Conservation (phyloP, 495 filamentous ascomycete genomes). For the Chaetomium fimeti region DNA sequence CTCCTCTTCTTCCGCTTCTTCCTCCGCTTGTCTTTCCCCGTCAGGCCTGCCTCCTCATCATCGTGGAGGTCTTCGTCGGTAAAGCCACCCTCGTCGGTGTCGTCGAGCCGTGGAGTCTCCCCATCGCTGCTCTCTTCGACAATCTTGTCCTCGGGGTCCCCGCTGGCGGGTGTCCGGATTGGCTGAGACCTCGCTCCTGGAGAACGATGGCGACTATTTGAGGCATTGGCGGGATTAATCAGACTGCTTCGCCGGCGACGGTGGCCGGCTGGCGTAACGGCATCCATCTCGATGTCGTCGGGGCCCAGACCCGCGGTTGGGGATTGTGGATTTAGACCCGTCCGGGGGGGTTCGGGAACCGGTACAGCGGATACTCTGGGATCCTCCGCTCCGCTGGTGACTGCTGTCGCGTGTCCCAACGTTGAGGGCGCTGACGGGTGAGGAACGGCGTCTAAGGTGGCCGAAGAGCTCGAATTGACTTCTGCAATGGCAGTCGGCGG, state of each 20-base stretch:
- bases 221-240: slow-evolving; percentile 44
- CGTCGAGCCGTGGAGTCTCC: slow-evolving; percentile 29
- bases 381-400: slow-evolving; percentile 1
- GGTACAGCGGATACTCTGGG: slow-evolving; percentile 11
- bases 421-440: not conserved
- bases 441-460: slow-evolving; percentile 5
- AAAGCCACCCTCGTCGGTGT: slow-evolving; percentile 30
- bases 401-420: slow-evolving; percentile 21
- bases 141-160: slow-evolving; percentile 41
- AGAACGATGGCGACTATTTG: slow-evolving; percentile 44
- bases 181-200: slow-evolving; percentile 47
- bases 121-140: slow-evolving; percentile 40
- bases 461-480: not conserved
- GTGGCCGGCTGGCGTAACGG: slow-evolving; percentile 47
- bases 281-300: slow-evolving; percentile 51
- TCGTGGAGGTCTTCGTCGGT: slow-evolving; percentile 75
- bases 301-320: slow-evolving; percentile 16
- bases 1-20: slow-evolving; percentile 62
- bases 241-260: slow-evolving; percentile 62
- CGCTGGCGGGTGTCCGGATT: slow-evolving; percentile 28
- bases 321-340: slow-evolving; percentile 1
- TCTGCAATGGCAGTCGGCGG: not conserved
- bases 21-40: slow-evolving; percentile 64
- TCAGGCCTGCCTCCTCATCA: slow-evolving; percentile 88
- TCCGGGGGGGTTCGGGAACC: slow-evolving; percentile 4